phyloP scores from a whole-genome alignment of 2,329 filamentous ascomycete genomes.

The Aureobasidium vineae region DNA sequence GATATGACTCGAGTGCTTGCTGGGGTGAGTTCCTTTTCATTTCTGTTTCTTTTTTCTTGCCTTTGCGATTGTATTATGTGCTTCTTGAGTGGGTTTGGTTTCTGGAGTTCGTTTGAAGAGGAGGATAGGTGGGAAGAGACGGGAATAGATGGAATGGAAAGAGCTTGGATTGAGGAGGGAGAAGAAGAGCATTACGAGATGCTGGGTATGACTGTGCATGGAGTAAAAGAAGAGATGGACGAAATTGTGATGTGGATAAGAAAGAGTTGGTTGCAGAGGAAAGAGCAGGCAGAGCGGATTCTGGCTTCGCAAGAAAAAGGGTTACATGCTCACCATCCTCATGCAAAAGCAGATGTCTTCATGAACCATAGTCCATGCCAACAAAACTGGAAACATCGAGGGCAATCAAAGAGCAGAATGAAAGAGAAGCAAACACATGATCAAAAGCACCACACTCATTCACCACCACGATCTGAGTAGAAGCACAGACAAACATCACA shows the following conservation, averaged over 20 bases:
- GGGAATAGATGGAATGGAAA: background rate
- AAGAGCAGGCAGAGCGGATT: too few relatives aligned
- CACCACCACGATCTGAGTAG: background rate
- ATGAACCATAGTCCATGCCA: too few relatives aligned
- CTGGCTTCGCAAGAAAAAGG: too few relatives aligned
- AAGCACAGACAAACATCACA: background rate
- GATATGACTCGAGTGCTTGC: slow-evolving; percentile 97
- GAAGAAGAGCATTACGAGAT: background rate
- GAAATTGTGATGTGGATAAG: background rate
- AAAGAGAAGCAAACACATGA: background rate
- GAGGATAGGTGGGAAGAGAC: background rate
- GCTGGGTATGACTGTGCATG: too few relatives aligned
- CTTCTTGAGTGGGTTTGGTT: too few relatives aligned
- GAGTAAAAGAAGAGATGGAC: background rate
- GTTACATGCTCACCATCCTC: too few relatives aligned
- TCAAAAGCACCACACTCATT: background rate
- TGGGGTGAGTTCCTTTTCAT: slow-evolving; percentile 58
- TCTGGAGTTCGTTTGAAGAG: too few relatives aligned
- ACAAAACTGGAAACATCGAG: too few relatives aligned
- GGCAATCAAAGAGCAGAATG: background rate
- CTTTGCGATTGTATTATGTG: background rate
- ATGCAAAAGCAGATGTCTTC: too few relatives aligned
- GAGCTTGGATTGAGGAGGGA: background rate
- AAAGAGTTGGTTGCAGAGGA: background rate
- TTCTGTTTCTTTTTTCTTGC: background rate